Conservation (phyloP, 441 rosid species). For the Erysimum pusillum region DNA sequence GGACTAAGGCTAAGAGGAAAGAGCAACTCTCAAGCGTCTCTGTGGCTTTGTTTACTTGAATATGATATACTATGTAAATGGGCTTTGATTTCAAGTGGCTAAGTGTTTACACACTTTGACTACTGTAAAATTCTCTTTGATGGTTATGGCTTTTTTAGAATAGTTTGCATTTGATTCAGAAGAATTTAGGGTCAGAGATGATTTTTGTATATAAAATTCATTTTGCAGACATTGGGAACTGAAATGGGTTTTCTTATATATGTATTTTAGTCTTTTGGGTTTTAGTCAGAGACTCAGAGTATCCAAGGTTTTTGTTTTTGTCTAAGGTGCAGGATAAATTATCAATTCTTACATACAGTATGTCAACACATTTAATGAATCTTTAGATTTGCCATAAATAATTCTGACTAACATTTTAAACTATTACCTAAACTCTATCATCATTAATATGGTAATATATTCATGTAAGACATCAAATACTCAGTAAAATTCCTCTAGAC, state of each 20-base stretch:
- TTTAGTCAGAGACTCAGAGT: constrained; percentile 27
- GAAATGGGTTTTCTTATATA: neutral
- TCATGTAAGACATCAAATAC: neutral
- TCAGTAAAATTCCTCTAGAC: neutral
- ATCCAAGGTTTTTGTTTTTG: too few relatives aligned
- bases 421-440: neutral
- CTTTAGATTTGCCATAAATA: neutral
- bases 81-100: constrained; percentile 5
- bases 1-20: constrained; percentile 51
- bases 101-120: constrained; percentile 4
- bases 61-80: constrained; percentile 5
- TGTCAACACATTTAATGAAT: constrained; percentile 3
- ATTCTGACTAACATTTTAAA: neutral
- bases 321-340: constrained; percentile 10
- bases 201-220: constrained; percentile 24
- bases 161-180: constrained; percentile 32
- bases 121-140: neutral
- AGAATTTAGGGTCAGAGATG: neutral
- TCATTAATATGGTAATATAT: neutral
- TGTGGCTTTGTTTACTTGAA: constrained; percentile 61
- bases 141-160: constrained; percentile 1
- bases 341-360: neutral
- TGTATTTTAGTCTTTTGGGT: constrained; percentile 12
- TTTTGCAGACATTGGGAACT: constrained; percentile 30
- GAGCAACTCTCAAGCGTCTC: constrained; percentile 57